A percentile compares a stretch with the other conserved stretches of the same genome.
These are phyloP conservation scores for Oenanthe javanica DNA, from an alignment of 140 eudicot species.

Conservation along the genomic window DNA sequence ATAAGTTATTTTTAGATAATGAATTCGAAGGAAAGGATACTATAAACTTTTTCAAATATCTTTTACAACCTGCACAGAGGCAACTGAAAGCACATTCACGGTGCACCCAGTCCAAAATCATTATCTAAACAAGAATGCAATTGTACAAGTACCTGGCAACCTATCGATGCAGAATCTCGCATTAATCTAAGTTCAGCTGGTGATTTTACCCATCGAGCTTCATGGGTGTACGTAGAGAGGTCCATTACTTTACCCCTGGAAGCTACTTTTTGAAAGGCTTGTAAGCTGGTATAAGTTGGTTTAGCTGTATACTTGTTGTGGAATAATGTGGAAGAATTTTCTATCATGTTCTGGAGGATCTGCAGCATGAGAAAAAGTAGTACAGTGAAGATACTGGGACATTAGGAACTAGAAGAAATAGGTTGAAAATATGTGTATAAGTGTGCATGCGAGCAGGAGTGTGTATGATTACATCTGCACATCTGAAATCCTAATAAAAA, in stretches of 20 bases:
- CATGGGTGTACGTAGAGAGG: constrained; percentile 61
- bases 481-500: not conserved
- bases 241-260: constrained; percentile 55
- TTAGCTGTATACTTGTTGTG: constrained; percentile 66
- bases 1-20: not conserved
- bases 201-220: constrained; percentile 83
- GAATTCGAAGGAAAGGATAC: not conserved
- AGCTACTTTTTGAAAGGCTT: constrained; percentile 50
- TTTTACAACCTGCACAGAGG: not conserved
- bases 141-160: constrained; percentile 57
- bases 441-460: not conserved
- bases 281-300: constrained; percentile 51
- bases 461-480: not conserved
- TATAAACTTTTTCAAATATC: not conserved
- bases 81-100: not conserved
- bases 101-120: not conserved
- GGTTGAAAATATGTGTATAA: too few species aligned
- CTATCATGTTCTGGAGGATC: constrained; percentile 69
- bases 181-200: constrained; percentile 66
- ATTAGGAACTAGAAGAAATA: too few species aligned
- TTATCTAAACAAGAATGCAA: not conserved
- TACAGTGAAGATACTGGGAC: not conserved
- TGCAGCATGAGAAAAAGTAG: constrained; percentile 21
- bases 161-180: constrained; percentile 80
- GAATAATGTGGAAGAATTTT: constrained; percentile 49